These are phyloP conservation scores for Pouteria glomerata DNA, from an alignment of 148 eudicot genomes.

Conservation along the genomic window DNA sequence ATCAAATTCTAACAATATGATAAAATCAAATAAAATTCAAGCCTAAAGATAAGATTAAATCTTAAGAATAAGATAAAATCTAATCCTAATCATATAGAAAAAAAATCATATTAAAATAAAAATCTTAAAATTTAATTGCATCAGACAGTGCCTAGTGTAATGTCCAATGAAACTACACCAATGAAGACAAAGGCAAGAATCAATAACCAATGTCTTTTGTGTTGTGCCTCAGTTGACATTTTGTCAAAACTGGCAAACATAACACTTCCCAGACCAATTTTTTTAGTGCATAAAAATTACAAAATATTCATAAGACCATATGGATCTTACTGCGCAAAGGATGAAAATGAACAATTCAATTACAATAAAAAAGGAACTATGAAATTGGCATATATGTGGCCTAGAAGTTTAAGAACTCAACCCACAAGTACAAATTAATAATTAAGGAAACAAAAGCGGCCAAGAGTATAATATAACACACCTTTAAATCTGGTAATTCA, in stretches of 20 bases:
- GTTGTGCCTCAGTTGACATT: no score
- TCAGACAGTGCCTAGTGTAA: background rate
- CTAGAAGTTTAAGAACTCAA: background rate
- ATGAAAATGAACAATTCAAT: background rate
- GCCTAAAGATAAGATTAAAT: no score
- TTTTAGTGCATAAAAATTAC: no score
- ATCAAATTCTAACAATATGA: no score
- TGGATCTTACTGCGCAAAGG: background rate
- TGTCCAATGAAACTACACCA: background rate
- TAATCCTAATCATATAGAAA: no score
- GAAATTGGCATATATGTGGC: background rate
- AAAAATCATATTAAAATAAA: no score
- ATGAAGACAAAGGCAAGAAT: background rate
- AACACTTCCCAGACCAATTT: no score
- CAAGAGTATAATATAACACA: slow-evolving; percentile 5
- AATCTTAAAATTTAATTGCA: no score
- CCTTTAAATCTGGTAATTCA: slow-evolving; percentile 84
- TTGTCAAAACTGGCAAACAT: no score
- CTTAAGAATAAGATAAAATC: no score
- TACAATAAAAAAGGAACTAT: background rate
- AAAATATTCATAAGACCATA: background rate
- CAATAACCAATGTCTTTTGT: background rate
- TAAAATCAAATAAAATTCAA: no score
- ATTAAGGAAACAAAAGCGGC: background rate
- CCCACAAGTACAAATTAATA: background rate